Evolutionary conservation across 2,329 filamentous ascomycete species (phyloP).

Genomic region (Penicillium olsonii): DNA sequence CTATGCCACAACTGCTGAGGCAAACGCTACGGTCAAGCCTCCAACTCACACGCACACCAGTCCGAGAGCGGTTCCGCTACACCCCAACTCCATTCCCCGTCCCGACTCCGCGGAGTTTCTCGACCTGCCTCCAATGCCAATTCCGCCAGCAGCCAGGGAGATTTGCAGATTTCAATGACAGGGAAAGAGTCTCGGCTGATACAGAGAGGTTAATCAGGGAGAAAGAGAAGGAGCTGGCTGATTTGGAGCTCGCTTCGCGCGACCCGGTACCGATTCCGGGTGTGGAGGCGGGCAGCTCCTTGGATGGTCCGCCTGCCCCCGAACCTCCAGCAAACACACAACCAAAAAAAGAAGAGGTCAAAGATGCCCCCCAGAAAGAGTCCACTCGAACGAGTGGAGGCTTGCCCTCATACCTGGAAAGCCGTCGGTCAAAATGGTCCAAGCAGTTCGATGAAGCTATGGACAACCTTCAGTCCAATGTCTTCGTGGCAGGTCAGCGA

Average conservation of each 20-base stretch:
- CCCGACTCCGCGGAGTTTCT: conserved; percentile 32
- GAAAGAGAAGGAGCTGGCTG: conserved; percentile 9
- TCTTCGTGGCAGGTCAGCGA: conserved; percentile 81
- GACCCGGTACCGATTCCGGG: conserved; percentile 19
- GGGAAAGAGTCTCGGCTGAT: conserved; percentile 26
- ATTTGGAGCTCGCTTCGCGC: conserved; percentile 21
- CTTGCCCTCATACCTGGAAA: conserved; percentile 40
- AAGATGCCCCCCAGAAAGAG: conserved; percentile 10
- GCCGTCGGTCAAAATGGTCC: conserved; percentile 57
- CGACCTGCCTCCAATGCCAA: conserved; percentile 47
- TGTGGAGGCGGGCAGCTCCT: conserved; percentile 23
- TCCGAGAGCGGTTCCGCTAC: conserved; percentile 23
- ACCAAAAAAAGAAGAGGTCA: conserved; percentile 16
- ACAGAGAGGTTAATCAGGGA: conserved; percentile 15
- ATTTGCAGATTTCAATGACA: conserved; percentile 28
- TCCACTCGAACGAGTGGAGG: conserved; percentile 17
- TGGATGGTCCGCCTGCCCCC: conserved; percentile 11
- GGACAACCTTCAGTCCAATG: conserved; percentile 84
- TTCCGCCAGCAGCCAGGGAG: conserved; percentile 34
- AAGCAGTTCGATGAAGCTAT: conserved; percentile 72
- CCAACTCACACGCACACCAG: conserved; percentile 24
- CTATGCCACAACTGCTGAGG: conserved; percentile 42
- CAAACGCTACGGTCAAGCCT: conserved; percentile 38
- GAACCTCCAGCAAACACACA: conserved; percentile 10
- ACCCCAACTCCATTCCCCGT: conserved; percentile 19